Base-by-base conservation (phyloP, 345 rosid genomes). In the Populus euphratica region DNA sequence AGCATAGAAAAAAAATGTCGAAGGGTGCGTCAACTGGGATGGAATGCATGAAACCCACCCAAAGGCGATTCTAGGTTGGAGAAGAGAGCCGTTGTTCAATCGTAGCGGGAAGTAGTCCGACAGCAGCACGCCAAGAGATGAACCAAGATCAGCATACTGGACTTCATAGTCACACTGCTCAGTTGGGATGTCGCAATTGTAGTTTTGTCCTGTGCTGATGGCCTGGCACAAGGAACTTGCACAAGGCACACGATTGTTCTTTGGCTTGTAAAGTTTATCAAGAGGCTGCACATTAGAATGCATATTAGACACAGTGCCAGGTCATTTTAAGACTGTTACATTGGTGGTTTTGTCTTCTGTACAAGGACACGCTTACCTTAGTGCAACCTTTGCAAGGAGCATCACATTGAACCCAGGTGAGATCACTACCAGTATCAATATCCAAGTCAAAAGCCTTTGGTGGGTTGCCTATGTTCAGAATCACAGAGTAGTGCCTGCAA, bases 341-440 rank as follows among this genome's bases (percentile, higher is more conserved):
- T 61, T 50, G 66, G 16, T 47, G 74, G 23, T 61, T 76, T 70
- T 80, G 39, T 56, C 47, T 39, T 2, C 43, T 20, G 5, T 11
- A 0, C 5, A 13, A 44, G 21, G 50, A 5, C n/a, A 29, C 50
- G 29, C 64, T 73, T 82, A 95, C 99, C 99, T 78, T 78, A 17
- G 91, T 91, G 90, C 99, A 95, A 29, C 94, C 87, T 3, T 31
- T 85, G 80, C 99, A 95, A 35, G 99, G 98, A 44, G 97, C 99
- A 89, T 93, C 93, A 76, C 99, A 95, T 70, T 95, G 97, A 68
- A 95, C 91, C 99, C 99, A 95, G 76, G 98, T 92, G 44, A 93
- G 87, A 76, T 95, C 99, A 80, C 99, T 93, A 17, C 99, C 99
- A 18, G 98, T 93, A 84, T 95, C 99, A 27, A 95, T 89, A 78